Base-by-base conservation (phyloP, 768 basidiomycete species). In the Tricholoma saponaceum region DNA sequence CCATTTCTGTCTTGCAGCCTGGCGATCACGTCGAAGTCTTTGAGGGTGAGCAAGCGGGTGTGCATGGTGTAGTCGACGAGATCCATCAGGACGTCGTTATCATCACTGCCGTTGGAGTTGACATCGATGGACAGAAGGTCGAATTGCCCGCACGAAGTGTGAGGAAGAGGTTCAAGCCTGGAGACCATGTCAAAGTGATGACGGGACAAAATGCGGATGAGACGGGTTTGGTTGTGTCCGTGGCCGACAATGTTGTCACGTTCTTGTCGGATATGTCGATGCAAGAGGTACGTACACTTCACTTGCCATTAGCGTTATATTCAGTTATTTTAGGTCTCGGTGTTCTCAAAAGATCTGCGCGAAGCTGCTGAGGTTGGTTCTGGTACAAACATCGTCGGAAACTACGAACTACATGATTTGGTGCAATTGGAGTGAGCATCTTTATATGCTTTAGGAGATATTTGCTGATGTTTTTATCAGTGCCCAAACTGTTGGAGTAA, bases 181-280 rank as follows among this genome's bases (percentile, higher is more conserved):
- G 97, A 67, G 96, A 98, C 73, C 97, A 99, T 66, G 94, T 99
- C 73, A 98, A 98, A 74, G 96, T 98, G 57, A 94, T 98, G 87
- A 81, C 87, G 14, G 97, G 97, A 22, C 87, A 94, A 72, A 97
- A 98, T 67, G 83, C 85, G 7, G 92, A 97, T 66, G 95, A 97
- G 72, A 95, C 95, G 3, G 97, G 97, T 76, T 80, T 98, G 64
- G 96, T 99, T 35, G 90, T 98, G 22, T 89, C 93, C 20, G 88
- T 95, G 18, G 79, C 89, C 4, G 92, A 92, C 65, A 92, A 95
- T 52, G 85, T 94, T 23, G 91, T 98, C 14, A 98, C 96, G 1
- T 95, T 98, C 76, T 73, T 97, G 63, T 96, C 93, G n/a, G 97
- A 98, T 69, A 91, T 98, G 85, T 89, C 90, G 2, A 86, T 95